Evolutionary conservation across 257 asterid genomes (phyloP).

Genomic region (Penstemon davidsonii): DNA sequence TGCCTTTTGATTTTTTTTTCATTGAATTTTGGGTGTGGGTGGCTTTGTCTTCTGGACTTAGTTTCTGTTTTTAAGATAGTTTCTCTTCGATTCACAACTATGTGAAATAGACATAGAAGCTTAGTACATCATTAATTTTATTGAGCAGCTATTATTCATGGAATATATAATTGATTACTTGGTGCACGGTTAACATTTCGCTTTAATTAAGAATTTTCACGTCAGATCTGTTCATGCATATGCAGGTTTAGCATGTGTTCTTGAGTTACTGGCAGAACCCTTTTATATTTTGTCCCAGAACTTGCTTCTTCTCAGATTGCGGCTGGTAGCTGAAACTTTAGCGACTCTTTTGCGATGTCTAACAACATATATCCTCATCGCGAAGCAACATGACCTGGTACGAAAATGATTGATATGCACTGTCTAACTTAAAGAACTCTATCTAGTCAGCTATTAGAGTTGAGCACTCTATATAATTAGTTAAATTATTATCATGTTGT

Average conservation of each 20-base stretch:
- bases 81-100: not conserved
- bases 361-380: constrained; percentile 66
- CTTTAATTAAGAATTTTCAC: constrained; percentile 7
- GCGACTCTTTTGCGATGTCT: constrained; percentile 86
- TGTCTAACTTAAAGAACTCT: not conserved
- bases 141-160: constrained; percentile 11
- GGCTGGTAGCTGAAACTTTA: constrained; percentile 73
- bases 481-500: not conserved
- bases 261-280: constrained; percentile 95
- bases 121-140: not conserved
- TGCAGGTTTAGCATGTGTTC: constrained; percentile 88
- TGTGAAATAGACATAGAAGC: not conserved
- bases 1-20: not conserved
- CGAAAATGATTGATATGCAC: constrained; percentile 2
- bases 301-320: constrained; percentile 77
- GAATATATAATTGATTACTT: constrained; percentile 1
- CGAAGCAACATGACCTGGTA: constrained; percentile 72
- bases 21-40: constrained; percentile 9
- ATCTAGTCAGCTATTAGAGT: not conserved
- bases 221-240: constrained; percentile 14
- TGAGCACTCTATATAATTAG: not conserved
- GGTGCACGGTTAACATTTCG: not conserved
- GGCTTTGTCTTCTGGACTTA: not conserved
- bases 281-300: constrained; percentile 89
- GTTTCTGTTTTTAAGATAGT: not conserved